Conservation (phyloP, 768 basidiomycete genomes). For the Agaricus blazei region DNA sequence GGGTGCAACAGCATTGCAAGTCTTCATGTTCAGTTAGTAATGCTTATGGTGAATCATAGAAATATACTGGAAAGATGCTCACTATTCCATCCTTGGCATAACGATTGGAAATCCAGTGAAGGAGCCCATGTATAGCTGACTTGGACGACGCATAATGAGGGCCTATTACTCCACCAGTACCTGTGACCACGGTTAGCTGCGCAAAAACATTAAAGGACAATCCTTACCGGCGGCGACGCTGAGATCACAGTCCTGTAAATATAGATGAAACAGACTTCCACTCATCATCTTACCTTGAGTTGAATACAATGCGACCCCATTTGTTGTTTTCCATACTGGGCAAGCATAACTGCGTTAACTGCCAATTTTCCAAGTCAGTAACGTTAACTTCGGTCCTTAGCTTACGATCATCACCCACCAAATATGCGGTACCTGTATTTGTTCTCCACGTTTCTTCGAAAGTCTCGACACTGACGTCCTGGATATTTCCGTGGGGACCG, state of each 20-base stretch:
- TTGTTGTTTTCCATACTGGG: conserved; percentile 45
- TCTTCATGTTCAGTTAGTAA: conserved; percentile 21
- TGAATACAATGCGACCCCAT: conserved; percentile 47
- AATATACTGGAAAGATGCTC: conserved; percentile 10
- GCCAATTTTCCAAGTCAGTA: background rate
- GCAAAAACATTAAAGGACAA: background rate
- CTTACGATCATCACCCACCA: conserved; percentile 26
- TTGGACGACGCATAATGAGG: conserved; percentile 57
- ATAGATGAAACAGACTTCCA: background rate
- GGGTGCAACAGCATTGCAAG: conserved; percentile 49
- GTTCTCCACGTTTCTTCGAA: conserved; percentile 44
- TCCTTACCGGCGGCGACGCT: conserved; percentile 41
- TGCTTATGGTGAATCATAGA: background rate
- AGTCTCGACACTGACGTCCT: conserved; percentile 35
- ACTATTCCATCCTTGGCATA: conserved; percentile 49
- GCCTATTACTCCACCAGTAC: conserved; percentile 48
- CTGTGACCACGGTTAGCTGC: conserved; percentile 11
- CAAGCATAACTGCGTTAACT: conserved; percentile 48
- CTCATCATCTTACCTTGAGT: conserved; percentile 33
- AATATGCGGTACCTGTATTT: conserved; percentile 41
- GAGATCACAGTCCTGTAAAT: background rate
- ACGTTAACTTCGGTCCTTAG: background rate
- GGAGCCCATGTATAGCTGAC: conserved; percentile 46
- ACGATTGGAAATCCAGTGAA: conserved; percentile 49
- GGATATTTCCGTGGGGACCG: conserved; percentile 41